Conservation (phyloP, 192 early-diverging fungal genomes). For the Rhizoclosmatium sp. region DNA sequence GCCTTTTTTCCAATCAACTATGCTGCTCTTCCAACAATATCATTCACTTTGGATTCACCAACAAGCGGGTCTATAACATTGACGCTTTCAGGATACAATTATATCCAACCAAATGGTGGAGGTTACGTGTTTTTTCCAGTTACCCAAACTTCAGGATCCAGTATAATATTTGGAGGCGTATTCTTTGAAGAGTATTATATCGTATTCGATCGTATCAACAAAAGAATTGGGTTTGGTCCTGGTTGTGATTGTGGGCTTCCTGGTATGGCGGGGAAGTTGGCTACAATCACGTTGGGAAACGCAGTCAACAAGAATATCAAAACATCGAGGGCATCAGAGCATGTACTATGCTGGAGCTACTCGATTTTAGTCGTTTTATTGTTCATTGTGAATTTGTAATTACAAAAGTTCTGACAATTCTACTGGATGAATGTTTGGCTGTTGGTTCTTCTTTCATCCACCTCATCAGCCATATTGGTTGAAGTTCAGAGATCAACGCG, state of each 20-base stretch:
- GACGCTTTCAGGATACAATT: not conserved
- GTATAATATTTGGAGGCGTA: constrained; percentile 20
- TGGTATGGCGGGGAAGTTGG: not conserved
- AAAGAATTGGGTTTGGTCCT: constrained; percentile 26
- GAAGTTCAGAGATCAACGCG: too few species aligned
- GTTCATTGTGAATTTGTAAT: too few species aligned
- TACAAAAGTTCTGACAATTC: too few species aligned
- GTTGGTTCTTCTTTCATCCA: too few species aligned
- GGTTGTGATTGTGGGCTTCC: constrained; percentile 22
- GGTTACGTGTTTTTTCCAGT: constrained; percentile 31
- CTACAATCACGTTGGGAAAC: not conserved
- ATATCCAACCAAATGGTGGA: constrained; percentile 13
- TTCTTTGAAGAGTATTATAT: constrained; percentile 19
- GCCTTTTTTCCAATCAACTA: not conserved
- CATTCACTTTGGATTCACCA: not conserved
- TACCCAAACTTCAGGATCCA: not conserved
- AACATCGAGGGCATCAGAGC: too few species aligned
- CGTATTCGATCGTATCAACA: constrained; percentile 9
- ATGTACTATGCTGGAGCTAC: too few species aligned
- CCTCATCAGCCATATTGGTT: too few species aligned
- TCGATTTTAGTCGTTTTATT: too few species aligned
- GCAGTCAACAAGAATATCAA: too few species aligned
- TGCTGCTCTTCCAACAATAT: constrained; percentile 18
- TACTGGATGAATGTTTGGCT: too few species aligned
- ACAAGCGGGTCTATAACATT: not conserved